A percentile compares a stretch with the other conserved stretches of the same genome.
phyloP scores from a whole-genome alignment of 2,329 filamentous ascomycete species.

The Alternaria postmessia region DNA sequence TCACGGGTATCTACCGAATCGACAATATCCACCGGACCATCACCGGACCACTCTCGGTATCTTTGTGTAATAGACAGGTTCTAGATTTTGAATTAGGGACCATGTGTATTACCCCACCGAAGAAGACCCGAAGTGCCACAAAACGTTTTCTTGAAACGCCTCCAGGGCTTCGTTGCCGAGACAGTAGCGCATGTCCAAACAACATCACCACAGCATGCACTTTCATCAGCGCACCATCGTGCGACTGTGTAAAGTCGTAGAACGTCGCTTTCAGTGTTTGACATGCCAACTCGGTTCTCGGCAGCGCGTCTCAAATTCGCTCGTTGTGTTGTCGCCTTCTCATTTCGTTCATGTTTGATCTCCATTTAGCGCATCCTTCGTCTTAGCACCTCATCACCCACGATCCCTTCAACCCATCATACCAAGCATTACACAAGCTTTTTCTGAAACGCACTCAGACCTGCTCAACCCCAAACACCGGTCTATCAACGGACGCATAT shows the following conservation, averaged over 20 bases:
- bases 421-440: conserved; percentile 24
- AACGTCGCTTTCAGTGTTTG: not conserved
- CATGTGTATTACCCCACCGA: conserved; percentile 1
- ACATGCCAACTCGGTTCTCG: not conserved
- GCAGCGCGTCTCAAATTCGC: conserved; percentile 1
- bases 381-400: conserved; percentile 21
- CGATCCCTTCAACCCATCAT: conserved; percentile 15
- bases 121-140: conserved; percentile 8
- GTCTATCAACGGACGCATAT: conserved; percentile 7
- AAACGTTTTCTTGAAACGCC: conserved; percentile 5
- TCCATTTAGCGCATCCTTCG: conserved; percentile 33
- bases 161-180: not conserved
- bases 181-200: not conserved
- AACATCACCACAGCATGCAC: not conserved
- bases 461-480: conserved; percentile 7
- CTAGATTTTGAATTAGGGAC: conserved; percentile 1
- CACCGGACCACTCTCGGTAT: conserved; percentile 4
- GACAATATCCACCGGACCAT: conserved; percentile 6
- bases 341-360: conserved; percentile 48
- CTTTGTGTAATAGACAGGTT: not conserved
- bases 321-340: conserved; percentile 25
- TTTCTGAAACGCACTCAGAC: conserved; percentile 23
- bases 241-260: not conserved
- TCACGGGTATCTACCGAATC: not conserved
- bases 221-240: not conserved